Evolutionary conservation across 1,139 yeast genomes (phyloP), one percentile per base, ranked within the genome.

Genomic region (Suzukiozyma palmioleophila): DNA sequence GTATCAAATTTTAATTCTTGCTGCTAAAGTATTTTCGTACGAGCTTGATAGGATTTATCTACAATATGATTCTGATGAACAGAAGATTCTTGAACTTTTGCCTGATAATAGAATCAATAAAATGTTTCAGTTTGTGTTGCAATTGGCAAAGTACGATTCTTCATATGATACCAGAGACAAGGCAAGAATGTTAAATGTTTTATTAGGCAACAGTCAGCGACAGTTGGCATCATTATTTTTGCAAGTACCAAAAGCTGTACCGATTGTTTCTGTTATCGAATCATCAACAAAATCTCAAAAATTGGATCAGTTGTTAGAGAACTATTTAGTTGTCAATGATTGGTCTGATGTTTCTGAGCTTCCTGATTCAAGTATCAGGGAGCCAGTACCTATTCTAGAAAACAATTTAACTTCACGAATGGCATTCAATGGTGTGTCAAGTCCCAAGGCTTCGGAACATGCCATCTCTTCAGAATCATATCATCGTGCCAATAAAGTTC

Each of bases 141-240:
- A 79, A 13, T 64, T 88, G 39, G 77, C 89, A 11, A 79, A 81
- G 46, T 87, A 81, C 55, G 99, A 94, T 56, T 64, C 73, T 8
- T 77, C 79, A 6, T 81, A 80, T 51, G 97, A 88, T 54, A 77
- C 87, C 0, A 73, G 98, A 45, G 98, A 94, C 54, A 73, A 94
- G 42, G 87, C 96, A 0, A 72, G 98, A 46, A 73, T 84, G 69
- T 69, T 88, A 33, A 67, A 77, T 29, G 76, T 80, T 1, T 73
- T 73, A 35, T 69, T 73, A 32, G 63, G 64, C 42, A 62, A 44
- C 32, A 60, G 58, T 24, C 62, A 66, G 42, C 56, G 60, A 8
- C 80, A 81, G 46, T 66, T 94, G 47, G 92, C 95, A 0, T 72
- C 85, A 0, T 67, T 94, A 33, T 69, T 92, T 41, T 70, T 92